A percentile compares a stretch with the other conserved stretches of the same genome.
phyloP scores from a whole-genome alignment of 305 asterid species.

The Fraxinus albicans region DNA sequence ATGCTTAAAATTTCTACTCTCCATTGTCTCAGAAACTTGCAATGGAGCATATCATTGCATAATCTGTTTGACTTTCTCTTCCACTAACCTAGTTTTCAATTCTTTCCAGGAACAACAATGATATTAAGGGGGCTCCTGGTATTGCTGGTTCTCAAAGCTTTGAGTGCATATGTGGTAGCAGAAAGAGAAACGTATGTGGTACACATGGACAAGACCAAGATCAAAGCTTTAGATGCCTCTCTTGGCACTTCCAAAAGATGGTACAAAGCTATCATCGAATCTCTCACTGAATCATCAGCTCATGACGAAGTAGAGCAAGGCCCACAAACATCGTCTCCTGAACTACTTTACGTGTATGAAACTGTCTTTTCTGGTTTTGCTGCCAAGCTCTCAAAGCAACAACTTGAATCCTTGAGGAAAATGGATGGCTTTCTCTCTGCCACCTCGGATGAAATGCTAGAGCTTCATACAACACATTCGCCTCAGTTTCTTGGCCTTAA shows the following conservation, averaged over 20 bases:
- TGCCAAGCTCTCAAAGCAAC: conserved; percentile 48
- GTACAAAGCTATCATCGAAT: conserved; percentile 54
- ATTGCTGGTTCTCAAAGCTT: conserved; percentile 27
- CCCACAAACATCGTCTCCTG: conserved; percentile 31
- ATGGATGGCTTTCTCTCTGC: conserved; percentile 61
- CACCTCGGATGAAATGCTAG: conserved; percentile 47
- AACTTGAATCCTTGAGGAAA: conserved; percentile 41
- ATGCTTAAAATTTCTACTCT: background rate
- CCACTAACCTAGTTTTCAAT: background rate
- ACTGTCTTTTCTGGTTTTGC: conserved; percentile 62
- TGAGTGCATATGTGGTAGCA: conserved; percentile 29
- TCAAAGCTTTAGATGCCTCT: conserved; percentile 38
- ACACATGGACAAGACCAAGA: conserved; percentile 60
- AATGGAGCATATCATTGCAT: background rate
- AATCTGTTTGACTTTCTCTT: background rate
- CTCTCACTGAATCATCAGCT: conserved; percentile 31
- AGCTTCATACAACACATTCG: conserved; percentile 71
- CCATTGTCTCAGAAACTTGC: background rate
- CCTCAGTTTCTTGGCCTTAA: conserved; percentile 73
- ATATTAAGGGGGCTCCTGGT: conserved; percentile 28
- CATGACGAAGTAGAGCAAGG: conserved; percentile 25
- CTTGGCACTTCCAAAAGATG: conserved; percentile 44
- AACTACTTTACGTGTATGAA: conserved; percentile 62
- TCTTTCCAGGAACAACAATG: conserved; percentile 33
- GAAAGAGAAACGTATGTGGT: conserved; percentile 52